phyloP scores from a whole-genome alignment of 352 stramenopile species.

The Pilasporangium apinafurcum region DNA sequence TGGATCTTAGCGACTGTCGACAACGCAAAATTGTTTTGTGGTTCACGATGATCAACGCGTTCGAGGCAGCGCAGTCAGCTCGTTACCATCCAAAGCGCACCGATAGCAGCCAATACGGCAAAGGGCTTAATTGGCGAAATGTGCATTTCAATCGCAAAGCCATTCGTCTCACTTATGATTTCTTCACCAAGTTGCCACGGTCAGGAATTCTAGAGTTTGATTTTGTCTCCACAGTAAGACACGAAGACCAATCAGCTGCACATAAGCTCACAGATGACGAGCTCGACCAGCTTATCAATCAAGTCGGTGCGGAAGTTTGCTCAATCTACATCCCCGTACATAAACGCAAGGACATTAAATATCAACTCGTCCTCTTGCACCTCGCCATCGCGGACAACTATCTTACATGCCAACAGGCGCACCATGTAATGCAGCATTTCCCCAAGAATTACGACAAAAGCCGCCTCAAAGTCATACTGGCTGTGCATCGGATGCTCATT shows the following conservation, averaged over 20 bases:
- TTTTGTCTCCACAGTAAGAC: constrained; percentile 47
- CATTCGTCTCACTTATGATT: constrained; percentile 42
- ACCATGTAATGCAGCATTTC: constrained; percentile 64
- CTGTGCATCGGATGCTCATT: constrained; percentile 52
- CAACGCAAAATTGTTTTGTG: constrained; percentile 62
- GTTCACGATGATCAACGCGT: constrained; percentile 58
- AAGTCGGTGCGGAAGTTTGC: constrained; percentile 58
- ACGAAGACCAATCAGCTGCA: constrained; percentile 25
- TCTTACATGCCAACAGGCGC: constrained; percentile 34
- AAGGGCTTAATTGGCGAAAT: constrained; percentile 58
- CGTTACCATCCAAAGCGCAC: constrained; percentile 40
- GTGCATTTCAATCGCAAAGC: constrained; percentile 48
- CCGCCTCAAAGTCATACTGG: constrained; percentile 38
- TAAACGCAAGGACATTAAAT: constrained; percentile 66
- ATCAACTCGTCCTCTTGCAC: constrained; percentile 64
- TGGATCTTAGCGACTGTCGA: constrained; percentile 40
- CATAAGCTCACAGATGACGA: constrained; percentile 27
- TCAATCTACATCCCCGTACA: constrained; percentile 67
- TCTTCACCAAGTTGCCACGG: constrained; percentile 47
- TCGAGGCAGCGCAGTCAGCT: constrained; percentile 14
- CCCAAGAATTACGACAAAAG: constrained; percentile 61
- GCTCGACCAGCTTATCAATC: constrained; percentile 25
- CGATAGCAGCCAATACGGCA: constrained; percentile 55
- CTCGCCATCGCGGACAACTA: constrained; percentile 42
- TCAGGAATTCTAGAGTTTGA: constrained; percentile 65